phyloP scores from a whole-genome alignment of 2,329 filamentous ascomycete species.

The Cladophialophora psammophila region DNA sequence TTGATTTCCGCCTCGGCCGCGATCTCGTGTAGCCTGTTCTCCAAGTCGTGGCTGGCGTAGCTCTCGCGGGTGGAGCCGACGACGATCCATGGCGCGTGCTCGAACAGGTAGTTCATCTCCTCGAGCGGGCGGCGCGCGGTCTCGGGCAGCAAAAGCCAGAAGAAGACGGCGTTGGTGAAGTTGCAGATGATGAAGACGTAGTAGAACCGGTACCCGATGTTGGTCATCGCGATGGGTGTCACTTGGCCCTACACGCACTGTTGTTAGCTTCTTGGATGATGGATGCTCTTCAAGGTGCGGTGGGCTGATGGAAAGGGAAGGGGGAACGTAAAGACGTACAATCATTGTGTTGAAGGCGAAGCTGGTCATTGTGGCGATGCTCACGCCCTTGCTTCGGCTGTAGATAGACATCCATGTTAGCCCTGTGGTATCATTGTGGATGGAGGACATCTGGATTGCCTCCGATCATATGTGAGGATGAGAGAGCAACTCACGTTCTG shows the following conservation, averaged over 20 bases:
- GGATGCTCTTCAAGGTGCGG: no score
- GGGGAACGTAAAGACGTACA: constrained; percentile 42
- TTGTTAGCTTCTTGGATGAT: constrained; percentile 1
- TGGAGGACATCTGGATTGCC: no score
- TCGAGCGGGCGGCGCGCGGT: constrained; percentile 65
- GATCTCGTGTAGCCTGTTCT: constrained; percentile 65
- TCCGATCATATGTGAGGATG: not conserved
- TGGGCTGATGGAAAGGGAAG: not conserved
- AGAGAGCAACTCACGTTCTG: constrained; percentile 57
- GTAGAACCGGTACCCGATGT: constrained; percentile 65
- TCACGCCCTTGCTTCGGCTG: constrained; percentile 72
- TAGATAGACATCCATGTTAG: not conserved
- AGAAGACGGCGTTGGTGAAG: constrained; percentile 71
- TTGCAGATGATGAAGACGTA: constrained; percentile 72
- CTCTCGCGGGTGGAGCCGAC: constrained; percentile 63
- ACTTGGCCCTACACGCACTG: constrained; percentile 58
- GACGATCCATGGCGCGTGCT: constrained; percentile 70
- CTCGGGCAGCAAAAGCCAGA: constrained; percentile 72
- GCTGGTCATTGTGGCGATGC: constrained; percentile 74
- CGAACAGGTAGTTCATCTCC: constrained; percentile 73
- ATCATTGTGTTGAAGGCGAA: constrained; percentile 83
- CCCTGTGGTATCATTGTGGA: no score
- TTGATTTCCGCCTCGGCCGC: constrained; percentile 55
- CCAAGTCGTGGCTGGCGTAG: constrained; percentile 64
- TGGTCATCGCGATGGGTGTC: constrained; percentile 66